Percentiles rank a stretch among this genome's conserved stretches.
These are phyloP conservation scores for Aulographum hederae DNA, from an alignment of 2,329 filamentous ascomycete species.

Conservation along the genomic window DNA sequence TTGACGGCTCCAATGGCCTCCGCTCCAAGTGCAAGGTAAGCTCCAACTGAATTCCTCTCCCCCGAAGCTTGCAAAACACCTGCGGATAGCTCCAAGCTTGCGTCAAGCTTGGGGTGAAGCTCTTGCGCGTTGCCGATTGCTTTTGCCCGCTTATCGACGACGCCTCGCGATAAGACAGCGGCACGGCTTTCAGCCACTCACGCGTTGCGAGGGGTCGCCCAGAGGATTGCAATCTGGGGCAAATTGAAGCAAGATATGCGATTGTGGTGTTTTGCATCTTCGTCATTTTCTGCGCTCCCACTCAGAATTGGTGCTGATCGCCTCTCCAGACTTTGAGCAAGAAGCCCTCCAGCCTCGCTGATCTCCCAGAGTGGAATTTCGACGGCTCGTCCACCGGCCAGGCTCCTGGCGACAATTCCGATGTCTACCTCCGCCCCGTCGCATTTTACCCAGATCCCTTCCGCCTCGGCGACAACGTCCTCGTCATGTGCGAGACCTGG, in stretches of 20 bases:
- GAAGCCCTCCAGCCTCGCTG: constrained; percentile 37
- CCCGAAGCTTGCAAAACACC: too few species aligned
- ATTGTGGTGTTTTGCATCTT: not conserved
- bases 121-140: not conserved
- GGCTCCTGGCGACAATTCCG: constrained; percentile 86
- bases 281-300: not conserved
- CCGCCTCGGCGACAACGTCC: constrained; percentile 75
- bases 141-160: not conserved
- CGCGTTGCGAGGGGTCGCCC: too few species aligned
- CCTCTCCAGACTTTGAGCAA: constrained; percentile 45
- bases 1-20: constrained; percentile 64
- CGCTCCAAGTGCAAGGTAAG: constrained; percentile 94
- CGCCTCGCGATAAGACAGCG: not conserved
- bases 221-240: too few species aligned
- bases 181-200: too few species aligned
- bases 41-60: constrained; percentile 9
- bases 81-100: too few species aligned
- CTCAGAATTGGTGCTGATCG: too few species aligned
- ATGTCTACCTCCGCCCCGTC: constrained; percentile 86
- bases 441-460: constrained; percentile 86
- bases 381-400: constrained; percentile 84
- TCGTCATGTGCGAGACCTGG: constrained; percentile 91
- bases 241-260: too few species aligned
- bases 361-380: constrained; percentile 66
- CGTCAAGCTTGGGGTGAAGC: too few species aligned